Evolutionary conservation across 345 rosid species (phyloP), one percentile per base, ranked within the genome.

Genomic region (Mercurialis annua): DNA sequence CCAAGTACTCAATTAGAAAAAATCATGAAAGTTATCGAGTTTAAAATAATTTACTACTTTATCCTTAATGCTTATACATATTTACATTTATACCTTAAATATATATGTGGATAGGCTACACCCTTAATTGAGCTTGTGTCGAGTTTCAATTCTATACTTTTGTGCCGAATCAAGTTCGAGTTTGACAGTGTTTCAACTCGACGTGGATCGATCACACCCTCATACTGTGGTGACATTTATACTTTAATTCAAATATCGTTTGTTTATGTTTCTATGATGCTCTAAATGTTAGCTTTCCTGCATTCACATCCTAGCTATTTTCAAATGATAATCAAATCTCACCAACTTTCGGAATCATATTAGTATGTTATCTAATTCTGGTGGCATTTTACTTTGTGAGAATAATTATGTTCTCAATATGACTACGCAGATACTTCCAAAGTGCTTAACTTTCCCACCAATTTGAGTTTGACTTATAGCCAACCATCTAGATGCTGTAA

Each of bases 391-490:
- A 6, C 26, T 31, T 31, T 4, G 2, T 30, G 34, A 42, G 65
- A 61, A 31, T 38, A 26, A 14, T 26, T 24, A 11, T 42, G 20
- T 48, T 42, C 24, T 5, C 42, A 11, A 18, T 38, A 42, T 27
- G 40, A 27, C 52, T 43, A 50, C 11, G 10, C 54, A 50, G 17
- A 8, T n/a, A 27, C 62, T 57, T 57, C 49, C 36, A 49, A 63
- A 27, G 14, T 23, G 17, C 27, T 48, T n/a, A n/a, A 30, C 31
- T 30, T 24, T 21, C 44, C 40, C 43, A 8, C 11, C 43, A n/a
- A 48, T 47, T 33, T 49, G 42, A 48, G 51, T 62, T 44, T 44
- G 66, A 44, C 15, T 27, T 29, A n/a, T 44, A 10, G 17, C 66
- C 53, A 16, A 46, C 34, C 8, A 43, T 17, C 34, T 27, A 18